These are phyloP conservation scores for Hymenochaete sp. DNA, from an alignment of 1,284 basidiomycete species.

Conservation along the genomic window DNA sequence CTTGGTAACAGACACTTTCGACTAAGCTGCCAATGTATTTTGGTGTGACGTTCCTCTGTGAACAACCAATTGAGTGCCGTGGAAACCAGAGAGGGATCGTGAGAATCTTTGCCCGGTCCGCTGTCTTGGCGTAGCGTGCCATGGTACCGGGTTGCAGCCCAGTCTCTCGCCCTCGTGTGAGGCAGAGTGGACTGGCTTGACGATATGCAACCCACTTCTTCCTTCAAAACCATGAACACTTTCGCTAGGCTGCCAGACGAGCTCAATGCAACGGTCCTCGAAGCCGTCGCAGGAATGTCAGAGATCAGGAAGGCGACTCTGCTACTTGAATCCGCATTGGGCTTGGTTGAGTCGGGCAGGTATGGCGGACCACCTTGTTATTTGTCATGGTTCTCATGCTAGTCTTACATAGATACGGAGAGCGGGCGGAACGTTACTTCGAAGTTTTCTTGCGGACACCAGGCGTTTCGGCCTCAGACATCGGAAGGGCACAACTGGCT, in stretches of 20 bases:
- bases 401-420: conserved; percentile 39
- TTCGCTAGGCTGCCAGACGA: conserved; percentile 43
- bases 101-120: too few species aligned
- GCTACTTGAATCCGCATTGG: conserved; percentile 48
- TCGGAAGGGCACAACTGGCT: conserved; percentile 46
- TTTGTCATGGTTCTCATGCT: not conserved
- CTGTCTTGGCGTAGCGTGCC: too few species aligned
- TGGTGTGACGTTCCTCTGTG: too few species aligned
- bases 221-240: too few species aligned
- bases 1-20: too few species aligned
- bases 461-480: conserved; percentile 40
- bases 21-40: too few species aligned
- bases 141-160: too few species aligned
- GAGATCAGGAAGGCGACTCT: conserved; percentile 44
- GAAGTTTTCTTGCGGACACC: conserved; percentile 57
- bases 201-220: too few species aligned
- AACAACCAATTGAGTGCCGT: too few species aligned
- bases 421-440: conserved; percentile 52
- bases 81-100: too few species aligned
- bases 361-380: conserved; percentile 21
- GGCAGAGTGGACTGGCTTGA: too few species aligned
- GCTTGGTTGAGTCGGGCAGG: conserved; percentile 43
- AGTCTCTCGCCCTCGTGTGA: too few species aligned
- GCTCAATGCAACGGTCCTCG: conserved; percentile 48
- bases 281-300: conserved; percentile 43